A percentile compares a stretch with the other conserved stretches of the same genome.
phyloP scores from a whole-genome alignment of 2,329 filamentous ascomycete genomes.

The Stagonosporopsis rhizophila region DNA sequence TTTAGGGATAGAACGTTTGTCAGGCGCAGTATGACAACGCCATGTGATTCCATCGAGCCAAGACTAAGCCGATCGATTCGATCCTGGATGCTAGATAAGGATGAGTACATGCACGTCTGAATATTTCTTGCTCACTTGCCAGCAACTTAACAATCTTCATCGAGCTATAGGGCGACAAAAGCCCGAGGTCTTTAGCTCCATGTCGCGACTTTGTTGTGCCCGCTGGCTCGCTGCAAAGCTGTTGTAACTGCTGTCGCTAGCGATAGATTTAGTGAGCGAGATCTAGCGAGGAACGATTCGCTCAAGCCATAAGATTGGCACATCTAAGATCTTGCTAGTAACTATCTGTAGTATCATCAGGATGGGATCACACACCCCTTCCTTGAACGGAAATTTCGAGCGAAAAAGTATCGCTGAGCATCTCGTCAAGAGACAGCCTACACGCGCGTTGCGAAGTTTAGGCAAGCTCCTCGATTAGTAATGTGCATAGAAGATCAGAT shows the following conservation, averaged over 20 bases:
- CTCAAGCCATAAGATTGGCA: too few species aligned
- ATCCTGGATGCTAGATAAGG: not conserved
- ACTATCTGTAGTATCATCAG: not conserved
- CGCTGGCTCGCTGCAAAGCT: not conserved
- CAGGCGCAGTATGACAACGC: not conserved
- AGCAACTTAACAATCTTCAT: not conserved
- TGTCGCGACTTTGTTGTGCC: not conserved
- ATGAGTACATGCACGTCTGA: not conserved
- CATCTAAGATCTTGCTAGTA: not conserved
- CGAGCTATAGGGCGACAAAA: not conserved
- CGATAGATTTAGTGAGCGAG: conserved; percentile 2
- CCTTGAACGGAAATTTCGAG: not conserved
- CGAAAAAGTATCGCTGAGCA: not conserved
- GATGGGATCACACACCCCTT: not conserved
- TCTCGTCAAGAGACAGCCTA: not conserved
- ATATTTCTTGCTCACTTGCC: not conserved
- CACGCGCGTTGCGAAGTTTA: conserved; percentile 1
- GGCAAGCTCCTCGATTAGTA: conserved; percentile 9
- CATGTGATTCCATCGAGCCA: not conserved
- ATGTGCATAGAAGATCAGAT: not conserved
- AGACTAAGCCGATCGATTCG: not conserved
- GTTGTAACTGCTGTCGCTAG: not conserved
- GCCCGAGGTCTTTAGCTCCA: not conserved
- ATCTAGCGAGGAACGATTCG: conserved; percentile 1
- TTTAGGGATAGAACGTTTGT: not conserved